A percentile compares a stretch with the other conserved stretches of the same genome.
Conservation (phyloP, 1,139 yeast species). For the Yamadazyma conglobata region DNA sequence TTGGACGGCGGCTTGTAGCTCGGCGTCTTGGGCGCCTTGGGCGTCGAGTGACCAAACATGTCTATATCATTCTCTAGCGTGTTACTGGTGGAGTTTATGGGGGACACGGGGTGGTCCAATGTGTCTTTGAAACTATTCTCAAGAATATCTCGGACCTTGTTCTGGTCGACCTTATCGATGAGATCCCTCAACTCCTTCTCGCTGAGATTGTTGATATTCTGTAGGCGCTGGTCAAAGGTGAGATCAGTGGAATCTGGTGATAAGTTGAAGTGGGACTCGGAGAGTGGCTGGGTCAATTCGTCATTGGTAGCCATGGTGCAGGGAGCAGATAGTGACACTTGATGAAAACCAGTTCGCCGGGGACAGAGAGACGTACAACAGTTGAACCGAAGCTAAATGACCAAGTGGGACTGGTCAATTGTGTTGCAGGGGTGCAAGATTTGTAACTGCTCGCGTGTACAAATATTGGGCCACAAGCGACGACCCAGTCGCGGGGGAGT, state of each 20-base stretch:
- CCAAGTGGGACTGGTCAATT: no score
- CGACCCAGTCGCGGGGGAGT: no score
- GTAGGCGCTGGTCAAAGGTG: slow-evolving; percentile 1
- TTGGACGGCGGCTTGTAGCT: slow-evolving; percentile 5
- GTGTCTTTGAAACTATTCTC: not conserved
- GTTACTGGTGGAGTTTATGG: not conserved
- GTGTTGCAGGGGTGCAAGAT: no score
- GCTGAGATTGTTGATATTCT: slow-evolving; percentile 13
- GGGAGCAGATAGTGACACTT: no score
- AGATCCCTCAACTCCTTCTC: slow-evolving; percentile 9
- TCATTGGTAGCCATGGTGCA: slow-evolving; percentile 10
- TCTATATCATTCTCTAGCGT: slow-evolving; percentile 9
- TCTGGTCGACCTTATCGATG: slow-evolving; percentile 7
- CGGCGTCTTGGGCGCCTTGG: slow-evolving; percentile 26
- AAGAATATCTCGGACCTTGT: slow-evolving; percentile 1
- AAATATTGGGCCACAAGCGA: no score
- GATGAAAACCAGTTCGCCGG: no score
- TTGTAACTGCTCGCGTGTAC: no score
- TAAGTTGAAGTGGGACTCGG: slow-evolving; percentile 29
- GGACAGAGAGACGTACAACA: no score
- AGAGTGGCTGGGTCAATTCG: slow-evolving; percentile 23
- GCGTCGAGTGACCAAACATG: slow-evolving; percentile 26
- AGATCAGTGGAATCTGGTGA: slow-evolving; percentile 22
- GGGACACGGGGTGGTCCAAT: not conserved
- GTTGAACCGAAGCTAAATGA: no score